Evolutionary conservation across 2,329 filamentous ascomycete species (phyloP), one percentile per base, ranked within the genome.

Genomic region (Calycina herbarum): DNA sequence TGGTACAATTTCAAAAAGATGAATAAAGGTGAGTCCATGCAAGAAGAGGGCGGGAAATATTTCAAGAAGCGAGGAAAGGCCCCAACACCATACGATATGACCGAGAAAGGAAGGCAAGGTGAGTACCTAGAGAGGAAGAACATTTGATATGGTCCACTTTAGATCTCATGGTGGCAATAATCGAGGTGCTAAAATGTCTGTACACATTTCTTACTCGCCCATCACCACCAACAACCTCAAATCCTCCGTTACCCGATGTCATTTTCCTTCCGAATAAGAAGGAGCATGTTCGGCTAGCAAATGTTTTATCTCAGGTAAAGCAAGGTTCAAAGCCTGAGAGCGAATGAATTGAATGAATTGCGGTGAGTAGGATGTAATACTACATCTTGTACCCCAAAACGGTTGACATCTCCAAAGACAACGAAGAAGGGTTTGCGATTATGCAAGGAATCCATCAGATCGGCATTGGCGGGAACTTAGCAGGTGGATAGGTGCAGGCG

Each of bases 261-360:
- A 54, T 60, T 35, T 48, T 45, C 15, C 38, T 29, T 60, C 38
- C 11, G 35, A 60, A 60, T 8, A n/a, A 60, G 58, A 60, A 60
- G 58, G 58, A 60, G 58, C n/a, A 42, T 60, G 24, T 27, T 60
- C 58, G 58, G 17, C 24, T 60, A 60, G 3, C 38, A 10, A 38
- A 2, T 40, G 24, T 35, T 40, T 45, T 45, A 40, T 40, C 58
- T 40, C 38, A 40, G 40, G 58, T 45, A 27, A 60, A 40, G 38
- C 35, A 20, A 29, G 38, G n/a, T 17, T 48, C 20, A 5, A 45
- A 4, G 8, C 3, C 6, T 24, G 13, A 20, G 27, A 20, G 27
- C 35, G 58, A 60, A 45, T 40, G 17, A 48, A 11, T 8, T 40
- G 58, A 48, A 45, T 40, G 17, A 60, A n/a, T 7, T 40, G 8